These are phyloP conservation scores for Xeromyces bisporus DNA, from an alignment of 495 filamentous ascomycete genomes.

Conservation along the genomic window DNA sequence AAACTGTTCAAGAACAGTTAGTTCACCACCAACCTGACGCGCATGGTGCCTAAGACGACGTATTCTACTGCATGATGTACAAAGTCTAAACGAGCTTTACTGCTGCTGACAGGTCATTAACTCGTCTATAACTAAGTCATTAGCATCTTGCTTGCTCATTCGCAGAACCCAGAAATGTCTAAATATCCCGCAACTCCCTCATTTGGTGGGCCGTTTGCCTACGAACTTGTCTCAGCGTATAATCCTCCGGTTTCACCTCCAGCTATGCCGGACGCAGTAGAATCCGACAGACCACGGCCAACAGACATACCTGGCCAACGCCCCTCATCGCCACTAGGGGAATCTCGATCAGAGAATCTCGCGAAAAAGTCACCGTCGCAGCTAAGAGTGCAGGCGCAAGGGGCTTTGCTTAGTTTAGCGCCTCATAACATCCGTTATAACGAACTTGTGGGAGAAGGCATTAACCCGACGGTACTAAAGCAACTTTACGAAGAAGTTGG, in stretches of 20 bases:
- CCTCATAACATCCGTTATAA: slow-evolving; percentile 49
- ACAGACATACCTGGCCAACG: slow-evolving; percentile 1
- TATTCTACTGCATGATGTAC: too few relatives aligned
- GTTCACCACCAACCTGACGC: too few relatives aligned
- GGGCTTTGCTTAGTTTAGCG: slow-evolving; percentile 46
- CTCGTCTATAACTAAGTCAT: too few relatives aligned
- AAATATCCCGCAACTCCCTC: slow-evolving; percentile 36
- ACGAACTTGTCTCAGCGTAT: slow-evolving; percentile 19
- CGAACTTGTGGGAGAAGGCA: slow-evolving; percentile 54
- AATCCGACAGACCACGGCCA: too few relatives aligned
- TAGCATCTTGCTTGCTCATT: too few relatives aligned
- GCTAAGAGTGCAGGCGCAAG: slow-evolving; percentile 48
- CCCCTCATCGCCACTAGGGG: not conserved
- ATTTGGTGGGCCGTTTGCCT: slow-evolving; percentile 26
- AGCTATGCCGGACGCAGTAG: slow-evolving; percentile 4
- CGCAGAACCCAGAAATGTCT: slow-evolving; percentile 26
- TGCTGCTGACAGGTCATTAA: not conserved
- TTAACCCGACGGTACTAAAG: slow-evolving; percentile 43
- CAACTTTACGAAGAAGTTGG: slow-evolving; percentile 49
- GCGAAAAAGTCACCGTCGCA: slow-evolving; percentile 19
- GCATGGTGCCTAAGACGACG: too few relatives aligned
- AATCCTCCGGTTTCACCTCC: slow-evolving; percentile 22
- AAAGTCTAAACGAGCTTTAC: not conserved
- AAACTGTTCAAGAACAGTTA: too few relatives aligned
- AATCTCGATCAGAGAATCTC: not conserved